phyloP scores from a whole-genome alignment of 176 grass and related monocot genomes.

The Avena eriantha region DNA sequence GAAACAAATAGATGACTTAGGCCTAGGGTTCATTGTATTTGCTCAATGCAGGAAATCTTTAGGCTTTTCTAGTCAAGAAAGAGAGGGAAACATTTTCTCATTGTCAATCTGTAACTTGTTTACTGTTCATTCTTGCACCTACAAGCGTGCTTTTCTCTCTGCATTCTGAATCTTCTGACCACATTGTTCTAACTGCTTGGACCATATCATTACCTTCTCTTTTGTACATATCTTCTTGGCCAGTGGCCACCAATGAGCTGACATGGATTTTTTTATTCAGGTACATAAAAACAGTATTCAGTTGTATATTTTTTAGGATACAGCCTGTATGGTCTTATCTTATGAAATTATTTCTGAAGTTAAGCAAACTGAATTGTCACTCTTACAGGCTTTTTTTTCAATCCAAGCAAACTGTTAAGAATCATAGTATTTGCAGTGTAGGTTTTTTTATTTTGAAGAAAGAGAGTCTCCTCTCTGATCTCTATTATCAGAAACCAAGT shows the following conservation, averaged over 20 bases:
- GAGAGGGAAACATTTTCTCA: conserved; percentile 4
- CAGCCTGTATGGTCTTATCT: neutral
- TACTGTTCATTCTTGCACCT: conserved; percentile 15
- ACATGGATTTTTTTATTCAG: neutral
- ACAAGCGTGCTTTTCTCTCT: neutral
- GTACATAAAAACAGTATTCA: neutral
- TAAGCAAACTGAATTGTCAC: neutral
- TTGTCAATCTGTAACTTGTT: neutral
- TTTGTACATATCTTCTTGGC: neutral
- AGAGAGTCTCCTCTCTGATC: too few species aligned
- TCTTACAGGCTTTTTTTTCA: neutral
- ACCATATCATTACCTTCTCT: neutral
- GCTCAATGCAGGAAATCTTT: conserved; percentile 51
- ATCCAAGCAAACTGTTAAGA: neutral
- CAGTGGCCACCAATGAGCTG: neutral
- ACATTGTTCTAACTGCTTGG: neutral
- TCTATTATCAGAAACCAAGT: too few species aligned
- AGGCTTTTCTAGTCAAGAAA: conserved; percentile 25
- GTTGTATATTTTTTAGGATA: neutral
- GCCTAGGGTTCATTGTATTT: conserved; percentile 56
- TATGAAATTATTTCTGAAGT: neutral
- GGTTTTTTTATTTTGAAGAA: too few species aligned
- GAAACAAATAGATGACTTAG: conserved; percentile 8
- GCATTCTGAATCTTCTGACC: neutral
- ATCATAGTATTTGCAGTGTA: neutral